These are phyloP conservation scores for Voacanga thouarsii DNA, from an alignment of 257 asterid species.

Conservation along the genomic window DNA sequence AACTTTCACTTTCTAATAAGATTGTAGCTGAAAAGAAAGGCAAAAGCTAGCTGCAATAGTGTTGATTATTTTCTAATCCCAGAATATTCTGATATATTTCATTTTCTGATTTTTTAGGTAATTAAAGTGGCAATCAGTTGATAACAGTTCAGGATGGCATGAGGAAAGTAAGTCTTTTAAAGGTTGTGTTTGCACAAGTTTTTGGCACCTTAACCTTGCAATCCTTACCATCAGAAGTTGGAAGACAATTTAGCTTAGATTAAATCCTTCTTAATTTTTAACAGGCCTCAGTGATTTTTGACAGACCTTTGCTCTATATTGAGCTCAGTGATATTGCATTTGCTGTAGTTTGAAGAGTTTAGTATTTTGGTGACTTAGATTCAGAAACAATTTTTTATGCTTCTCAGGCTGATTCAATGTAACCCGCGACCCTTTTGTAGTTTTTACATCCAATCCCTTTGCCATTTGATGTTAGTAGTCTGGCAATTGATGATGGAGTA, in stretches of 20 bases:
- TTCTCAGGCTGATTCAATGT: conserved; percentile 95
- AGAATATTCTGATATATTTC: conserved; percentile 12
- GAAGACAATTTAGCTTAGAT: conserved; percentile 21
- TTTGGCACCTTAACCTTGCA: conserved; percentile 4
- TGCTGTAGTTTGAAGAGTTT: conserved; percentile 52
- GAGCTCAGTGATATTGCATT: conserved; percentile 99
- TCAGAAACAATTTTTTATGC: conserved; percentile 5
- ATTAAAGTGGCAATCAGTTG: conserved; percentile 78
- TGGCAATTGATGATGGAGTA: conserved; percentile 76
- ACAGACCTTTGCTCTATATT: conserved; percentile 94
- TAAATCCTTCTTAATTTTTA: conserved; percentile 47
- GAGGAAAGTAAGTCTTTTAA: conserved; percentile 66
- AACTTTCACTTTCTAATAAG: background rate
- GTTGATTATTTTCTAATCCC: conserved; percentile 9
- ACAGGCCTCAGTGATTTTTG: conserved; percentile 73
- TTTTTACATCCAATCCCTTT: conserved; percentile 76
- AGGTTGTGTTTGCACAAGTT: conserved; percentile 7
- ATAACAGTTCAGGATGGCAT: conserved; percentile 73
- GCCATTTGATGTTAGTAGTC: conserved; percentile 91
- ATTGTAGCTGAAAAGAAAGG: background rate
- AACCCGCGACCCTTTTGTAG: conserved; percentile 86
- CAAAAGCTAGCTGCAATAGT: background rate
- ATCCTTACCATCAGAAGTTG: conserved; percentile 14
- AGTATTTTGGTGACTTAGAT: conserved; percentile 7
- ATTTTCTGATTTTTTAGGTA: conserved; percentile 52